Conservation (phyloP, 352 stramenopile species). For the Pythium oligandrum region DNA sequence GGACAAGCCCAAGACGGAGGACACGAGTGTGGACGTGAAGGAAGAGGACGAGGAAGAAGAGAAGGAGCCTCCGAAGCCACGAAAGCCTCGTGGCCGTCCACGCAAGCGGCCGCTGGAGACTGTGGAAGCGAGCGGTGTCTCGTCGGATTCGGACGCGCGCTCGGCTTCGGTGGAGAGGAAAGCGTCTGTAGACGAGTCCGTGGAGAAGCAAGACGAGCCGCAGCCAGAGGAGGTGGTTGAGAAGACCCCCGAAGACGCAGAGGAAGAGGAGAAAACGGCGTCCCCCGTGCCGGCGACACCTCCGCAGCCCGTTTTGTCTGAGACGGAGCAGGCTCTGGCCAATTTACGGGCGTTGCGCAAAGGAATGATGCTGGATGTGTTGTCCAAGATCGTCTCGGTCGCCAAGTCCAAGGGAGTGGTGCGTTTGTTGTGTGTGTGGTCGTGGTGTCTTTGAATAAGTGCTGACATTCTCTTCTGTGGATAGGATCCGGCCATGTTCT, state of each 20-base stretch:
- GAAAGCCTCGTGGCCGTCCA: too few species aligned
- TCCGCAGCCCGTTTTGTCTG: conserved; percentile 6
- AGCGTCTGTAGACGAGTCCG: not conserved
- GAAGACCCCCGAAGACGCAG: conserved; percentile 11
- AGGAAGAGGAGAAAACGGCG: not conserved
- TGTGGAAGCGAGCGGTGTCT: too few species aligned
- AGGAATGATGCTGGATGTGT: conserved; percentile 71
- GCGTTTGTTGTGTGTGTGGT: not conserved
- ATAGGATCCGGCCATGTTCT: conserved; percentile 50
- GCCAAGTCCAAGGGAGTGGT: conserved; percentile 67
- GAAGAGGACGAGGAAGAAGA: conserved; percentile 5
- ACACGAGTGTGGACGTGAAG: not conserved
- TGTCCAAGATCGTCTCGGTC: conserved; percentile 79
- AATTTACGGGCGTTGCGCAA: conserved; percentile 48
- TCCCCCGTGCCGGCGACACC: not conserved
- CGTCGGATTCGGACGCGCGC: too few species aligned
- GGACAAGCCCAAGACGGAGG: not conserved
- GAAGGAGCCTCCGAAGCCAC: not conserved
- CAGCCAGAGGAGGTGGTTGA: not conserved
- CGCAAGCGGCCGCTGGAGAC: too few species aligned
- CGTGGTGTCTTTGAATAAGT: too few species aligned
- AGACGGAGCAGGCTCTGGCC: conserved; percentile 34
- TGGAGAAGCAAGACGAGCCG: not conserved
- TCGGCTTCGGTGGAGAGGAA: not conserved
- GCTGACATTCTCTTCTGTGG: not conserved